Evolutionary conservation across 345 rosid genomes (phyloP).

Genomic region (Euclidium syriacum): DNA sequence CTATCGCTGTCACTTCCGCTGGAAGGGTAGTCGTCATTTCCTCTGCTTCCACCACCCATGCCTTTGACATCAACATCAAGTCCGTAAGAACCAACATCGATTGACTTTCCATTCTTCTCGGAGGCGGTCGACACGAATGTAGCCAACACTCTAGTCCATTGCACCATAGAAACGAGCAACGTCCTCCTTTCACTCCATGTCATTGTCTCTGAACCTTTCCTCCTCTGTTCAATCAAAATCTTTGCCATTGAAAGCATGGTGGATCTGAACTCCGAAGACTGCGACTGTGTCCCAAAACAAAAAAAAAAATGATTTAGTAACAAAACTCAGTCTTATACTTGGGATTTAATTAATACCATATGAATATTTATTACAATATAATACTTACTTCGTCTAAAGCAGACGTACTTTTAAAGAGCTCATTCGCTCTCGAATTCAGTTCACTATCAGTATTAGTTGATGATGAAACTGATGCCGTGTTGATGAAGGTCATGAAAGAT

Average conservation of each 20-base stretch:
- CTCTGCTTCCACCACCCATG: too few relatives aligned
- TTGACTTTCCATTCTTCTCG: neutral
- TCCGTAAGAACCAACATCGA: conserved; percentile 12
- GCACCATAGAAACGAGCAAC: conserved; percentile 5
- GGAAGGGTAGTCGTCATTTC: too few relatives aligned
- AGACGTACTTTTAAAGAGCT: neutral
- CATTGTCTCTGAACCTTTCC: neutral
- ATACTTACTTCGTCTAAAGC: neutral
- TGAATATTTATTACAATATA: neutral
- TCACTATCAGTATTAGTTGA: neutral
- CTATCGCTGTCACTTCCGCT: too few relatives aligned
- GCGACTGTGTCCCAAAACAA: neutral
- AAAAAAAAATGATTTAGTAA: neutral
- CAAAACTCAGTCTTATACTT: neutral
- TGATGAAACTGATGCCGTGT: neutral
- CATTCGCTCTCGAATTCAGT: neutral
- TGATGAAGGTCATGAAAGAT: neutral
- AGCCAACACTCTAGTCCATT: conserved; percentile 1
- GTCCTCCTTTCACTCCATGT: neutral
- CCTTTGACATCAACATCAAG: conserved; percentile 14
- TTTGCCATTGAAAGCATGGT: conserved; percentile 22
- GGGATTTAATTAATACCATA: neutral
- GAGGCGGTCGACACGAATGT: neutral
- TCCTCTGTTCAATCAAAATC: conserved; percentile 20
- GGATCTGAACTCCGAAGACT: neutral